Conservation (phyloP, 768 basidiomycete species). For the Rhizopogon rudus region DNA sequence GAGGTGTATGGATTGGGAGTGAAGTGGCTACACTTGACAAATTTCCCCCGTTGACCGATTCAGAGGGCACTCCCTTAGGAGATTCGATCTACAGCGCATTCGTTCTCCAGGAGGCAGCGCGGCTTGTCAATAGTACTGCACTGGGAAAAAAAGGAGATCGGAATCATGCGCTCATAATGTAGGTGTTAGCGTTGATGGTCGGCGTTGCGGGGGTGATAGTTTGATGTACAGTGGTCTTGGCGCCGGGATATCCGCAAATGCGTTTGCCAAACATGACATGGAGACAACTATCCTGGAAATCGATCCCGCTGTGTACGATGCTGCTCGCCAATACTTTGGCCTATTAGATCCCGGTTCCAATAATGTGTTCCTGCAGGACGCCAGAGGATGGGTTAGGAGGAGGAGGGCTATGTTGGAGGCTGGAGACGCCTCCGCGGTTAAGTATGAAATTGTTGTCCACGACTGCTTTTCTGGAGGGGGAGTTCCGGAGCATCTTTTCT, state of each 20-base stretch:
- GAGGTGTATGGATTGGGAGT: slow-evolving; percentile 75
- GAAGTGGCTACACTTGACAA: slow-evolving; percentile 39
- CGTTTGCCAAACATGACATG: slow-evolving; percentile 66
- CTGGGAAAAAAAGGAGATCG: slow-evolving; percentile 29
- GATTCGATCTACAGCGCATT: slow-evolving; percentile 86
- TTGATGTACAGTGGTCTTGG: slow-evolving; percentile 71
- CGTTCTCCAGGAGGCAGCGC: slow-evolving; percentile 79
- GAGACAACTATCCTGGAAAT: slow-evolving; percentile 87
- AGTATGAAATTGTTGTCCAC: slow-evolving; percentile 75
- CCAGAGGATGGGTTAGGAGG: slow-evolving; percentile 57
- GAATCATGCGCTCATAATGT: slow-evolving; percentile 72
- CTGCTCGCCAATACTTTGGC: slow-evolving; percentile 75
- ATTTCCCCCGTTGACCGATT: slow-evolving; percentile 41
- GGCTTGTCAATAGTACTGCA: slow-evolving; percentile 55
- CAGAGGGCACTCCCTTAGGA: slow-evolving; percentile 49
- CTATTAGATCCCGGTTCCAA: slow-evolving; percentile 58
- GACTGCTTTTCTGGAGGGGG: slow-evolving; percentile 94
- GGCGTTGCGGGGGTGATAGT: slow-evolving; percentile 6
- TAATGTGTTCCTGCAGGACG: slow-evolving; percentile 74
- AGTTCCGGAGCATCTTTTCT: slow-evolving; percentile 84
- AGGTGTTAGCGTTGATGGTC: slow-evolving; percentile 17
- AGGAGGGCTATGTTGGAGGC: slow-evolving; percentile 29
- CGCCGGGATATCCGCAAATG: slow-evolving; percentile 72
- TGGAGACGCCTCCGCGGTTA: background rate
- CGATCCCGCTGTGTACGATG: slow-evolving; percentile 85